phyloP scores from a whole-genome alignment of 805 yeast genomes.

The Teunomyces cretensis region DNA sequence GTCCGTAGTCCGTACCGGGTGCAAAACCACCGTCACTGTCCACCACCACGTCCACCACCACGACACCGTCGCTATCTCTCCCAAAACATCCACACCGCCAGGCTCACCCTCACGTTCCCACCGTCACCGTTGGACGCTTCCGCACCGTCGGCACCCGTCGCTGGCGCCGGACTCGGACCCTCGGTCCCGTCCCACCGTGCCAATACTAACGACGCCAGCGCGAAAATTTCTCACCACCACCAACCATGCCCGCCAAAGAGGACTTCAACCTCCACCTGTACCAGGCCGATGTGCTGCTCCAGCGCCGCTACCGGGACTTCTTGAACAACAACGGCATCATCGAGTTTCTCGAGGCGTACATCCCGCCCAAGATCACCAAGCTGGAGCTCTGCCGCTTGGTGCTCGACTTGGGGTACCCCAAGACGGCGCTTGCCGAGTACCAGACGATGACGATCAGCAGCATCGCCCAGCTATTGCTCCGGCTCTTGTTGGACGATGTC shows the following conservation, averaged over 20 bases:
- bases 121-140: no score
- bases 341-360: constrained; percentile 12
- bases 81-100: no score
- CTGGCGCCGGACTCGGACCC: no score
- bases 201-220: background rate
- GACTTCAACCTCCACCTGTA: constrained; percentile 1
- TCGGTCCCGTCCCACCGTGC: no score
- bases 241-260: background rate
- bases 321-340: constrained; percentile 13
- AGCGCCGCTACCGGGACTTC: constrained; percentile 10
- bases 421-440: constrained; percentile 6
- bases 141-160: no score
- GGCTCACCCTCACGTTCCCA: no score
- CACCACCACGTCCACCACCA: no score
- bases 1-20: no score
- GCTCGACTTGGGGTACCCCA: constrained; percentile 18
- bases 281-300: constrained; percentile 3
- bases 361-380: constrained; percentile 13
- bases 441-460: constrained; percentile 7
- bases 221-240: background rate
- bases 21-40: no score
- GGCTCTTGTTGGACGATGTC: constrained; percentile 11
- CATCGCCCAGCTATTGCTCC: constrained; percentile 10
- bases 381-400: constrained; percentile 14
- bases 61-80: no score